Evolutionary conservation across 257 asterid genomes (phyloP), one percentile per base, ranked within the genome.

Genomic region (Eucommia ulmoides): DNA sequence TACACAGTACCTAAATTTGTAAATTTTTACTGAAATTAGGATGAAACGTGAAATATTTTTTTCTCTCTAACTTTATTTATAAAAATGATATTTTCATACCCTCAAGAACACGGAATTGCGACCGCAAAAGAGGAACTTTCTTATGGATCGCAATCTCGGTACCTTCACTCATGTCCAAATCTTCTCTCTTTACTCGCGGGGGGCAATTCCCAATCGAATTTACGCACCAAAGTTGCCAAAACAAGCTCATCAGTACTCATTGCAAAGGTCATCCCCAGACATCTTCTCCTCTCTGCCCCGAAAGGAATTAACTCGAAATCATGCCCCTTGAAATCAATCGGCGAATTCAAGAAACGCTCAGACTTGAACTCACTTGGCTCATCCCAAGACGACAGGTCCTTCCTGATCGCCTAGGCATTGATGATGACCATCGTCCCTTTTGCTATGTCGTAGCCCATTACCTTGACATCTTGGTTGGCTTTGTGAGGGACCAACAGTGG

Each of bases 201-300:
- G 11, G 77, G 75, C 65, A 63, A 42, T 17, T 26, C 48, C 11
- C 65, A 71, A 44, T 71, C 33, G 23, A 82, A 79, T 8, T 64
- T 58, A 24, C 58, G 64, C 42, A 77, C 45, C 46, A 77, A 21
- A 8, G 52, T 72, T 2, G 86, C 81, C 1, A 77, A 18, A 3
- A 59, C 73, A 21, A 77, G 61, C 55, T 74, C 87, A 33, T 7
- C 33, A 1, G 58, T 33, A 0, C 51, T 53, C 38, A 46, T 20
- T 1, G 56, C 72, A 41, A 69, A 72, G 1, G 54, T 4, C 6
- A 65, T 58, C 2, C 79, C 93, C 0, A 79, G 89, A 21, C 88
- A 79, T 0, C 66, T 73, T 45, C 85, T 74, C 42, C 83, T 51
- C 0, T 85, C 93, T 0, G 81, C 67, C 1, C 93, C 89, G 45